Base-by-base conservation (phyloP, 495 filamentous ascomycete species). In the Podospora appendiculata region DNA sequence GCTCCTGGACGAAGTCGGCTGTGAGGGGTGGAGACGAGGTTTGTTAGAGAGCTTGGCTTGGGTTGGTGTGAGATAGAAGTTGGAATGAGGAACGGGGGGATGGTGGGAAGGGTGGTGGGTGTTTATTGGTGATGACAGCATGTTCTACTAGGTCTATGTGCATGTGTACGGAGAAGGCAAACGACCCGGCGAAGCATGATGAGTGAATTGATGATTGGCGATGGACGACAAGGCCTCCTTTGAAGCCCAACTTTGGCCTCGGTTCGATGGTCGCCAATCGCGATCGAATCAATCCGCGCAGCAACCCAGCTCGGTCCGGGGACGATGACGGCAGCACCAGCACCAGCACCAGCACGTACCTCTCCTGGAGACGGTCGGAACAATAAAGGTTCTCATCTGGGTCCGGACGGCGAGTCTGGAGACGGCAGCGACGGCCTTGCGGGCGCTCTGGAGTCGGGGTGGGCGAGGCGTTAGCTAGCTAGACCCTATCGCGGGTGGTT, bases 1-100 rank as follows among this genome's bases (percentile, higher is more conserved):
- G 82, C 58, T 96, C 92, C 75, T 95, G 93, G 58, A 99, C 86
- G 57, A 93, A 79, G 73, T 99, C 93, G 75, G 85, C 94, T 97
- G 56, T 57, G 41, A 13, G 16, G 8, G 9, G 47, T 5, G 25
- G 25, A 25, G 14, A 41, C 10, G 12, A 32, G 11, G 39, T 42
- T 50, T 33, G 48, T 19, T 17, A 46, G 44, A 32, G 32, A 8
- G 41, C 38, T 9, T 44, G 41, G 25, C 32, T 12, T 6, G 4
- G 25, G 32, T 12, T 33, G 34, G 33, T 11, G 42, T 39, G 33
- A 19, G 33, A 19, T 47, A 6, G 11, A 35, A 17, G 10, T 53
- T 41, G 18, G 12, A 33, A 34, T n/a, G 10, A 6, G 25, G 25
- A 5, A 46, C 4, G n/a, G 19, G 18, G 44, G 32, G 25, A 41